Evolutionary conservation across 2,329 filamentous ascomycete species (phyloP).

Genomic region (Ploettnerulaceae sp.): DNA sequence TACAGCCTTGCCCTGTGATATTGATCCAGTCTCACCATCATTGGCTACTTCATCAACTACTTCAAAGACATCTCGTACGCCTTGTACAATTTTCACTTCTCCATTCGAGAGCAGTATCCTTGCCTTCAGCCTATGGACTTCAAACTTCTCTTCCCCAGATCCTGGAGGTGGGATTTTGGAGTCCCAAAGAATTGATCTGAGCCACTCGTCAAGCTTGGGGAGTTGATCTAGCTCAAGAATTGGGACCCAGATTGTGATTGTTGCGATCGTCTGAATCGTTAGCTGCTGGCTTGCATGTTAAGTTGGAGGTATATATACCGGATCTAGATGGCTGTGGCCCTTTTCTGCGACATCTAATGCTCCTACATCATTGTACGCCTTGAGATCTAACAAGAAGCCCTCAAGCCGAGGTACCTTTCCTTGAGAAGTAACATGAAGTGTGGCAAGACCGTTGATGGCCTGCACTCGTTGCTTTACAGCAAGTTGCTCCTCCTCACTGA

Average conservation of each 20-base stretch:
- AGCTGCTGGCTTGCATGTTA: neutral
- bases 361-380: constrained; percentile 83
- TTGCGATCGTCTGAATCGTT: constrained; percentile 68
- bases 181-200: constrained; percentile 83
- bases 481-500: constrained; percentile 64
- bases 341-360: constrained; percentile 66
- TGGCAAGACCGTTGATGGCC: constrained; percentile 87
- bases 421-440: constrained; percentile 74
- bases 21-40: constrained; percentile 20
- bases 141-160: constrained; percentile 41
- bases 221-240: constrained; percentile 54
- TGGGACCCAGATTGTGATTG: constrained; percentile 66
- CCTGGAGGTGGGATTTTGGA: constrained; percentile 46
- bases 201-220: constrained; percentile 68
- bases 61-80: constrained; percentile 90
- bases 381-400: constrained; percentile 80
- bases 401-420: constrained; percentile 78
- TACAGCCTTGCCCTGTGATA: constrained; percentile 52
- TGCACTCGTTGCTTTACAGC: constrained; percentile 64
- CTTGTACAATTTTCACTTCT: constrained; percentile 73
- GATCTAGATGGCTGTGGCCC: constrained; percentile 87
- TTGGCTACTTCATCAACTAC: constrained; percentile 62
- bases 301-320: constrained; percentile 49
- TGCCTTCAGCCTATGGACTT: constrained; percentile 86
- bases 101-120: constrained; percentile 63